These are phyloP conservation scores for Telopea speciosissima DNA, from an alignment of 177 flowering plant genomes.

Conservation along the genomic window DNA sequence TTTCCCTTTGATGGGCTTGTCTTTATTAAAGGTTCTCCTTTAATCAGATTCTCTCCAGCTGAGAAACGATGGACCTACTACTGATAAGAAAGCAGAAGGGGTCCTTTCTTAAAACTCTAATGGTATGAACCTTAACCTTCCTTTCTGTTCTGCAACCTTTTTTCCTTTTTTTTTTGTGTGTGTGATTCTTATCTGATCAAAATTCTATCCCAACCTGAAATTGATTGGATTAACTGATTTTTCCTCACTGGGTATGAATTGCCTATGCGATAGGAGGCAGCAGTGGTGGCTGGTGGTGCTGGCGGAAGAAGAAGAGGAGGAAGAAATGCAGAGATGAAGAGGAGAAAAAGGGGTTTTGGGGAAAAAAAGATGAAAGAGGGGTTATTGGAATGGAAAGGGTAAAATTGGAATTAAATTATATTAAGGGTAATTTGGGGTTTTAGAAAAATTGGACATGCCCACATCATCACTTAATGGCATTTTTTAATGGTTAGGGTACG, in stretches of 20 bases:
- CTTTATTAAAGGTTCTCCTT: not conserved
- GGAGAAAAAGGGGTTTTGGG: too few relatives aligned
- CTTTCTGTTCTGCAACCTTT: not conserved
- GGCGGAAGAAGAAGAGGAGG: too few relatives aligned
- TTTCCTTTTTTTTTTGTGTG: not conserved
- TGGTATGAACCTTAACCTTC: slow-evolving; percentile 11
- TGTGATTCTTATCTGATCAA: not conserved
- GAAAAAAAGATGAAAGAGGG: too few relatives aligned
- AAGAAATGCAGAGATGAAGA: too few relatives aligned
- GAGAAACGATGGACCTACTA: slow-evolving; percentile 8
- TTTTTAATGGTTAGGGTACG: too few relatives aligned
- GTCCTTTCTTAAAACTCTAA: slow-evolving; percentile 17
- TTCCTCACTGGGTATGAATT: not conserved
- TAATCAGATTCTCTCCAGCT: slow-evolving; percentile 18
- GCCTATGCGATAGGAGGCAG: slow-evolving; percentile 82
- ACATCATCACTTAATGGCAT: too few relatives aligned
- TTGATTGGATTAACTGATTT: not conserved
- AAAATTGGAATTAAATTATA: too few relatives aligned
- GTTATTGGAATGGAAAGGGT: too few relatives aligned
- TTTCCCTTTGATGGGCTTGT: not conserved
- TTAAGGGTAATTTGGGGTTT: too few relatives aligned
- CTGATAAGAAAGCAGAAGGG: slow-evolving; percentile 1
- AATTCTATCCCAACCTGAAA: not conserved
- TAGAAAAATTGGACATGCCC: too few relatives aligned
- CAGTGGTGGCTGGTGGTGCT: too few relatives aligned